These are phyloP conservation scores for Entomortierella chlamydospora DNA, from an alignment of 192 early-diverging fungal species.

Conservation along the genomic window DNA sequence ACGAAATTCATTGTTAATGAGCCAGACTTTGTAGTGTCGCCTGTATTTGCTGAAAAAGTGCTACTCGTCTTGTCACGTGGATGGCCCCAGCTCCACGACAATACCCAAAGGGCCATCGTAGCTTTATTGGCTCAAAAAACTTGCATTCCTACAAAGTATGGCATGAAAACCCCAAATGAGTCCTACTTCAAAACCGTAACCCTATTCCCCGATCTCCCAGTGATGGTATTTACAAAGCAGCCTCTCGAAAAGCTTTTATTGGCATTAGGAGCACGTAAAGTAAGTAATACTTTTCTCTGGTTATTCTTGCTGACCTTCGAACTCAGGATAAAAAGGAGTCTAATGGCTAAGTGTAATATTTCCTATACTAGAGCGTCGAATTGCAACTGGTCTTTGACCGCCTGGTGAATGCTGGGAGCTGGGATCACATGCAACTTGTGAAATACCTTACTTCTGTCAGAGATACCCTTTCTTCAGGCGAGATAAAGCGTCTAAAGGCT, in stretches of 20 bases:
- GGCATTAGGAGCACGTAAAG: conserved; percentile 83
- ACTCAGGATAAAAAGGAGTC: too few species aligned
- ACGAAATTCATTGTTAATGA: conserved; percentile 60
- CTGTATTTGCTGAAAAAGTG: conserved; percentile 76
- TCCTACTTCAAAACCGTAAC: conserved; percentile 84
- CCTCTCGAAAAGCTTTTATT: conserved; percentile 70
- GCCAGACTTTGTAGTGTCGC: conserved; percentile 60
- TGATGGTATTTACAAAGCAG: conserved; percentile 67
- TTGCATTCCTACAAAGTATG: conserved; percentile 79
- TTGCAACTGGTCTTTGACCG: conserved; percentile 87
- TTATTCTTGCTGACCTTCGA: too few species aligned
- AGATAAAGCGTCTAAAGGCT: conserved; percentile 68
- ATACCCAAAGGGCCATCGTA: conserved; percentile 41
- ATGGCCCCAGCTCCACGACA: conserved; percentile 47
- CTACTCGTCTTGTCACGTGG: conserved; percentile 65
- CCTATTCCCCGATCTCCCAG: conserved; percentile 86
- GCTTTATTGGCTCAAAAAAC: conserved; percentile 51
- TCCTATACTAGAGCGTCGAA: conserved; percentile 72
- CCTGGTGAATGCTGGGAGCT: conserved; percentile 76
- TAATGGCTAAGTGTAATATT: not conserved
- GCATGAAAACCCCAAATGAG: conserved; percentile 74
- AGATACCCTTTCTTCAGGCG: conserved; percentile 68
- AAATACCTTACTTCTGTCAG: conserved; percentile 85
- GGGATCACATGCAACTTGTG: conserved; percentile 85
- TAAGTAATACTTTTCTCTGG: conserved; percentile 15